Evolutionary conservation across 2,329 filamentous ascomycete genomes (phyloP).

Genomic region (Trichoderma polysporum): DNA sequence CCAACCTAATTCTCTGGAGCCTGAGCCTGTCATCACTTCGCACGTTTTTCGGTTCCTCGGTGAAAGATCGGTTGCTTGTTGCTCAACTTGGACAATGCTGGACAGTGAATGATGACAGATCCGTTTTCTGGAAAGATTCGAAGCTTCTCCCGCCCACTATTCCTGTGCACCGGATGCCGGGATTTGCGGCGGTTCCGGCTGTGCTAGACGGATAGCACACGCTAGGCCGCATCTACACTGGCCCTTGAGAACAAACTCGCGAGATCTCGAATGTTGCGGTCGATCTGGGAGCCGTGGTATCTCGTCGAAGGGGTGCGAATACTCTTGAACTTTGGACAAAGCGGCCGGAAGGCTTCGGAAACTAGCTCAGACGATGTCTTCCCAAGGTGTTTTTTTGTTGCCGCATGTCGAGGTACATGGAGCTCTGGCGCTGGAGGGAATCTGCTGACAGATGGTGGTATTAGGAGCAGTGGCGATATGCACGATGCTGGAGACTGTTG

Average conservation of each 20-base stretch:
- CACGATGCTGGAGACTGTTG: not conserved
- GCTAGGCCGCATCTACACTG: not conserved
- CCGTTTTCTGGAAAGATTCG: not conserved
- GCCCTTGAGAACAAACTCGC: not conserved
- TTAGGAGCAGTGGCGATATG: constrained; percentile 12
- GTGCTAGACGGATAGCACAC: not conserved
- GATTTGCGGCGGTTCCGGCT: constrained; percentile 10
- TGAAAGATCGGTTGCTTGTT: constrained; percentile 9
- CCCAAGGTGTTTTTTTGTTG: not conserved
- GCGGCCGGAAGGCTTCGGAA: not conserved
- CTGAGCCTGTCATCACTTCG: not conserved
- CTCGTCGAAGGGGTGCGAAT: not conserved
- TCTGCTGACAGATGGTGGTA: not conserved
- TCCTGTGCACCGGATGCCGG: constrained; percentile 6
- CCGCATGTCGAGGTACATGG: not conserved
- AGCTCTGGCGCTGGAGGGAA: not conserved
- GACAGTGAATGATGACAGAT: not conserved
- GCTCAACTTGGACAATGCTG: not conserved
- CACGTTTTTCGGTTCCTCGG: not conserved
- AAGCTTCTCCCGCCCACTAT: not conserved
- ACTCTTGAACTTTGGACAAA: not conserved
- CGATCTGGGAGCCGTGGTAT: not conserved
- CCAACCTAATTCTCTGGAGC: constrained; percentile 13
- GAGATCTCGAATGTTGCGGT: not conserved
- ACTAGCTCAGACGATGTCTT: not conserved